Evolutionary conservation across 495 filamentous ascomycete species (phyloP), one percentile per base, ranked within the genome.

Genomic region (Ramalina peruviana): DNA sequence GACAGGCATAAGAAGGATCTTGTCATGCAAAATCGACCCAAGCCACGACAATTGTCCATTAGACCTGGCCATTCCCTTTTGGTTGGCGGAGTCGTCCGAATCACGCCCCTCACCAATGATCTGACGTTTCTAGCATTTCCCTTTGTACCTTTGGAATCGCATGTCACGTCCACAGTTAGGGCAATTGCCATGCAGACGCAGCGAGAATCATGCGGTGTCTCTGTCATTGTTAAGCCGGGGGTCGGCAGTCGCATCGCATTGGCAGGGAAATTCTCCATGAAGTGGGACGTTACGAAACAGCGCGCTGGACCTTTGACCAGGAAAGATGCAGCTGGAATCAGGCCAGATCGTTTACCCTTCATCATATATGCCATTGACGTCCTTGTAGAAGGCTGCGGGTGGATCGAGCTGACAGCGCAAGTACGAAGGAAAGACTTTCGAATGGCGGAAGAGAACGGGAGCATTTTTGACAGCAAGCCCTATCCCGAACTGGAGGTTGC

Each of bases 341-440:
- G 70, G 20, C 54, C 65, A 0, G 65, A 80, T 0, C 53, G 55
- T 20, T 66, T 97, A 36, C 89, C 88, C 3, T 99, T 90, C 61
- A 73, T 71, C 10, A 78, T 96, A 3, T 69, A 89, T 47, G 73
- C 80, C 6, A 73, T 82, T 0, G 92, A 99, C 61, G 78, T 99
- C 36, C 67, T 99, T 7, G 80, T 99, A 36, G 88, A 95, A 56
- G 86, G 90, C 17, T 80, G 81, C 38, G 92, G 92, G 3, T 99
- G 93, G 90, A 73, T 99, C 7, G 92, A 99, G 62, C 63, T 99
- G 17, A 81, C 77, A 6, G 79, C 81, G 13, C 89, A 97, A 64
- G 74, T 92, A 7, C 78, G 89, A 20, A 74, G 72, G 21, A 76
- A 67, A 52, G 53, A 60, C 25, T 45, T 57, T 3, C 30, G 49